Evolutionary conservation across 345 rosid genomes (phyloP).

Genomic region (Abelmoschus esculentus): DNA sequence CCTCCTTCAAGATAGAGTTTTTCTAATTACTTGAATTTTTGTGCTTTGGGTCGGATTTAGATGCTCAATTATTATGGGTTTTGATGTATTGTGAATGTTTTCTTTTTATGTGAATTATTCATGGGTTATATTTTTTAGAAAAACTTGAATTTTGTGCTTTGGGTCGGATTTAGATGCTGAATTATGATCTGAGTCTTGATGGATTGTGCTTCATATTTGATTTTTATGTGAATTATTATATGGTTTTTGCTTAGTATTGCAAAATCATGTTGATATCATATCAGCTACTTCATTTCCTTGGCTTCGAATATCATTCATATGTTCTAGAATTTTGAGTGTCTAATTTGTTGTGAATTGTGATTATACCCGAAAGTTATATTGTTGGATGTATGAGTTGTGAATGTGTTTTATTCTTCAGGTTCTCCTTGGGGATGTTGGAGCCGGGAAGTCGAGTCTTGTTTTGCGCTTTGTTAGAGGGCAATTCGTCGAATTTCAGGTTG

Average conservation of each 20-base stretch:
- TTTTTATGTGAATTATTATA: not conserved
- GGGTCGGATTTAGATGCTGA: not conserved
- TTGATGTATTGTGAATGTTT: not conserved
- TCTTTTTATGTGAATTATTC: not conserved
- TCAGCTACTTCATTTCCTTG: too few species aligned
- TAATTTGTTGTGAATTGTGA: not conserved
- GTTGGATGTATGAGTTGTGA: not conserved
- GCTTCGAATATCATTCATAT: too few species aligned
- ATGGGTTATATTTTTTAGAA: not conserved
- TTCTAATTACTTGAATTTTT: not conserved
- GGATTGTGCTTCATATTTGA: not conserved
- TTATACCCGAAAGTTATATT: too few species aligned
- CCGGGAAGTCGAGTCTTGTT: slow-evolving; percentile 90
- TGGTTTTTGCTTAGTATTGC: slow-evolving; percentile 9
- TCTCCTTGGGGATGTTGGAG: slow-evolving; percentile 91
- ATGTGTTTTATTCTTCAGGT: slow-evolving; percentile 42
- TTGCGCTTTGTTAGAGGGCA: slow-evolving; percentile 85
- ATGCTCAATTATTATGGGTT: slow-evolving; percentile 4
- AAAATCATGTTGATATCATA: too few species aligned
- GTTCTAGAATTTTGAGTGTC: not conserved
- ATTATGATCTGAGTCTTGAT: slow-evolving; percentile 6
- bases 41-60: not conserved
- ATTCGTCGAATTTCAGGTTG: slow-evolving; percentile 82
- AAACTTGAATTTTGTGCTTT: not conserved
- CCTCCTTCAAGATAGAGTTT: not conserved